Evolutionary conservation across 495 filamentous ascomycete species (phyloP).

Genomic region (Aspergillus asperescens): DNA sequence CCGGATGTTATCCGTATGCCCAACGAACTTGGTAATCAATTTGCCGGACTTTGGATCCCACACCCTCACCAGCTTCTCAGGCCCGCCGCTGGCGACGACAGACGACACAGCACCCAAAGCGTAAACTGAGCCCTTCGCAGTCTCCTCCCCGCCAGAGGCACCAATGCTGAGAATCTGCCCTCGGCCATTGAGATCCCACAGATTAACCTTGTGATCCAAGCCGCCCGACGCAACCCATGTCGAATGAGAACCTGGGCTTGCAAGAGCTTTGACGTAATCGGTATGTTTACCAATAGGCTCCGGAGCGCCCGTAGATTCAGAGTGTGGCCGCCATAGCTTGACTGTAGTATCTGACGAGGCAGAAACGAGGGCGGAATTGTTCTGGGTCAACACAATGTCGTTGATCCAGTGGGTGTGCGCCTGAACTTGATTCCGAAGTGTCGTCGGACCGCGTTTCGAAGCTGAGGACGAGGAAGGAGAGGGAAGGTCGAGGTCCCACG

Average conservation of each 20-base stretch:
- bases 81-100: slow-evolving; percentile 86
- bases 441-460: slow-evolving; percentile 41
- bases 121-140: slow-evolving; percentile 91
- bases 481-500: slow-evolving; percentile 75
- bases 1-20: slow-evolving; percentile 94
- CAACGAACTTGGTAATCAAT: slow-evolving; percentile 90
- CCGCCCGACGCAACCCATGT: slow-evolving; percentile 97
- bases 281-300: slow-evolving; percentile 85
- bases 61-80: slow-evolving; percentile 85
- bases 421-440: slow-evolving; percentile 86
- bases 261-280: slow-evolving; percentile 94
- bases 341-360: slow-evolving; percentile 95
- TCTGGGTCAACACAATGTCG: slow-evolving; percentile 81
- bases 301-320: slow-evolving; percentile 59
- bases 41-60: slow-evolving; percentile 92
- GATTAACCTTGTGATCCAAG: slow-evolving; percentile 80
- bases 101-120: slow-evolving; percentile 69
- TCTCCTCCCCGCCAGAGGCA: slow-evolving; percentile 68
- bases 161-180: slow-evolving; percentile 83
- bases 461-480: slow-evolving; percentile 29
- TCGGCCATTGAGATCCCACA: slow-evolving; percentile 88
- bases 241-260: slow-evolving; percentile 62
- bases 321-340: slow-evolving; percentile 88
- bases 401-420: slow-evolving; percentile 99
- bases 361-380: slow-evolving; percentile 80